phyloP scores from a whole-genome alignment of 2,329 filamentous ascomycete genomes.

The Arthrobotrys sphaeroides region DNA sequence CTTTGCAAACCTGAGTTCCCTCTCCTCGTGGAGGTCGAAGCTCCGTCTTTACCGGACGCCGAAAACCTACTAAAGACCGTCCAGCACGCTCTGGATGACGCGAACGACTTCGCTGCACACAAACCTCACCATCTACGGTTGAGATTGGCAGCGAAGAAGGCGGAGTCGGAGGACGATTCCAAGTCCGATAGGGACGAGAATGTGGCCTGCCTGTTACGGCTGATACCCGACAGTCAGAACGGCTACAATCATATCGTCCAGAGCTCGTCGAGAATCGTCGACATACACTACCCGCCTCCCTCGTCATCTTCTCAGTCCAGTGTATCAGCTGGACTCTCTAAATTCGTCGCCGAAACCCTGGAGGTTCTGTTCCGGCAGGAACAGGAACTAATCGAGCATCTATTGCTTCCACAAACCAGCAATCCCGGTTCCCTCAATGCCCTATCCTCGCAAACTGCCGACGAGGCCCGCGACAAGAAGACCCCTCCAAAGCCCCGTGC shows the following conservation, averaged over 20 bases:
- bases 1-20: conserved; percentile 89
- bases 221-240: conserved; percentile 69
- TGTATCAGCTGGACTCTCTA: conserved; percentile 76
- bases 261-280: conserved; percentile 74
- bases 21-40: conserved; percentile 79
- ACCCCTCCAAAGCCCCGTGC: conserved; percentile 61
- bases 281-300: conserved; percentile 78
- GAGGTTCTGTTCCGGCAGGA: conserved; percentile 85
- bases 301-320: conserved; percentile 74
- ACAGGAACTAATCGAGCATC: conserved; percentile 81
- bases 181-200: conserved; percentile 62
- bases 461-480: conserved; percentile 60
- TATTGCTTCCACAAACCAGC: conserved; percentile 67
- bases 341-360: conserved; percentile 80
- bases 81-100: conserved; percentile 84
- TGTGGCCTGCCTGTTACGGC: conserved; percentile 74
- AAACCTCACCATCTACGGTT: conserved; percentile 72
- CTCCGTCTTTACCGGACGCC: conserved; percentile 71
- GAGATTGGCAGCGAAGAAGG: conserved; percentile 66
- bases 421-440: conserved; percentile 66
- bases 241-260: conserved; percentile 66
- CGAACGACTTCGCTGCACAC: conserved; percentile 85
- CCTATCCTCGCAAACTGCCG: conserved; percentile 57
- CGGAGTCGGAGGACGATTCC: conserved; percentile 30
- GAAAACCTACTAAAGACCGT: conserved; percentile 75